These are phyloP conservation scores for Gynostemma pentaphyllum DNA, from an alignment of 306 rosid species.

Conservation along the genomic window DNA sequence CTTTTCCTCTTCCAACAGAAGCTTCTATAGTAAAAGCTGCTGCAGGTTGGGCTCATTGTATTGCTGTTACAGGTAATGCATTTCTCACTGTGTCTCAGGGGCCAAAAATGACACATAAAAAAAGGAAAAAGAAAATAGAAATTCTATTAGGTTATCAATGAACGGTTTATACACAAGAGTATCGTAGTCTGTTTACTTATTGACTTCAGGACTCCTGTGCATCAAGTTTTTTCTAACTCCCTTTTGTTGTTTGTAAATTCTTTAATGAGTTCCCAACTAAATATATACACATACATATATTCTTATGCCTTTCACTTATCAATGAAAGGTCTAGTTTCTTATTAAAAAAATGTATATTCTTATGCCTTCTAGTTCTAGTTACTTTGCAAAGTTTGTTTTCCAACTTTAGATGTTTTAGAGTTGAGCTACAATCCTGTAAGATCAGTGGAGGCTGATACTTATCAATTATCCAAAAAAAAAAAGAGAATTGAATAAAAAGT, in stretches of 20 bases:
- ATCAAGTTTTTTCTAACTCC: background rate
- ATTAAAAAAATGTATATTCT: background rate
- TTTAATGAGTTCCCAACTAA: background rate
- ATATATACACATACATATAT: too few relatives aligned
- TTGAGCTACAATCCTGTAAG: too few relatives aligned
- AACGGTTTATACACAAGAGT: background rate
- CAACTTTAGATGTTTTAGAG: too few relatives aligned
- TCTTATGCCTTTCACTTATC: background rate
- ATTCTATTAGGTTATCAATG: background rate
- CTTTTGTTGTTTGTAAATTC: background rate
- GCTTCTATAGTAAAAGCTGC: slow-evolving; percentile 59
- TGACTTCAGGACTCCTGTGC: background rate
- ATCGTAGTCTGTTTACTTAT: background rate
- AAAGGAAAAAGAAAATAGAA: background rate
- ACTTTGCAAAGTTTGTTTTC: background rate
- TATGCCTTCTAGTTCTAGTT: background rate
- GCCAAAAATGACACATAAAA: too few relatives aligned
- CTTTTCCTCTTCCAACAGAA: slow-evolving; percentile 80
- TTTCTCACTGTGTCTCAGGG: slow-evolving; percentile 15
- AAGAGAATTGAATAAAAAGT: too few relatives aligned
- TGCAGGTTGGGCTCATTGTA: slow-evolving; percentile 96
- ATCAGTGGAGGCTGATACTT: too few relatives aligned
- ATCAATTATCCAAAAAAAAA: too few relatives aligned
- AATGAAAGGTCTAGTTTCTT: too few relatives aligned
- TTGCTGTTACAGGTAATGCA: slow-evolving; percentile 64